phyloP scores from a whole-genome alignment of 306 rosid species.

The Cicer arietinum region DNA sequence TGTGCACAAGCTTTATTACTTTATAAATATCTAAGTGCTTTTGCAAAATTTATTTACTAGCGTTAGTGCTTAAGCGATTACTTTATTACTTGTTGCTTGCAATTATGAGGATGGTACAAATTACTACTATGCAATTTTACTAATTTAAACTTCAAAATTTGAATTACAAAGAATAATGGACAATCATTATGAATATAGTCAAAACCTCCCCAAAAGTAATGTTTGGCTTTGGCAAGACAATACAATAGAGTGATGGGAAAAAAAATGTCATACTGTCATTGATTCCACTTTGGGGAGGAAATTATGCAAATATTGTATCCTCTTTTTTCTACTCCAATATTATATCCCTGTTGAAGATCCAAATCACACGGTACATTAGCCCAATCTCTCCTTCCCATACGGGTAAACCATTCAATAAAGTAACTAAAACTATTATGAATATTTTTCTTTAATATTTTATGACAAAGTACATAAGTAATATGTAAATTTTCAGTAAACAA shows the following conservation, averaged over 20 bases:
- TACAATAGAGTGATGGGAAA: background rate
- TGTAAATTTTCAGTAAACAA: too few relatives aligned
- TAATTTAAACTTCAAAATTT: slow-evolving; percentile 27
- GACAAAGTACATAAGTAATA: too few relatives aligned
- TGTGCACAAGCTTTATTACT: slow-evolving; percentile 2
- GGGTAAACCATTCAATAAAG: background rate
- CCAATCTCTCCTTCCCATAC: background rate
- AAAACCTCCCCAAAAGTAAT: slow-evolving; percentile 40
- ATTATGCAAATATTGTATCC: slow-evolving; percentile 1
- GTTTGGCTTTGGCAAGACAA: slow-evolving; percentile 45
- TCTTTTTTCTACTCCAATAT: too few relatives aligned
- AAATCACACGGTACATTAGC: background rate
- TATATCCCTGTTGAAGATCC: background rate
- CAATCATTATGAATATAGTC: slow-evolving; percentile 24
- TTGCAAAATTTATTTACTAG: slow-evolving; percentile 29
- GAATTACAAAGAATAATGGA: background rate
- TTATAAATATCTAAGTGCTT: slow-evolving; percentile 6
- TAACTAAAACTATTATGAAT: too few relatives aligned
- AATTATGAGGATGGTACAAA: background rate
- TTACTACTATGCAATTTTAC: background rate
- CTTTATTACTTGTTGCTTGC: slow-evolving; percentile 10
- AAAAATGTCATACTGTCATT: background rate
- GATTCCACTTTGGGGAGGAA: slow-evolving; percentile 30
- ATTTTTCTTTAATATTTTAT: too few relatives aligned
- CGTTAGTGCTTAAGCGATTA: slow-evolving; percentile 7